phyloP scores from a whole-genome alignment of 2,329 filamentous ascomycete species.

The Trichophyton rubrum region DNA sequence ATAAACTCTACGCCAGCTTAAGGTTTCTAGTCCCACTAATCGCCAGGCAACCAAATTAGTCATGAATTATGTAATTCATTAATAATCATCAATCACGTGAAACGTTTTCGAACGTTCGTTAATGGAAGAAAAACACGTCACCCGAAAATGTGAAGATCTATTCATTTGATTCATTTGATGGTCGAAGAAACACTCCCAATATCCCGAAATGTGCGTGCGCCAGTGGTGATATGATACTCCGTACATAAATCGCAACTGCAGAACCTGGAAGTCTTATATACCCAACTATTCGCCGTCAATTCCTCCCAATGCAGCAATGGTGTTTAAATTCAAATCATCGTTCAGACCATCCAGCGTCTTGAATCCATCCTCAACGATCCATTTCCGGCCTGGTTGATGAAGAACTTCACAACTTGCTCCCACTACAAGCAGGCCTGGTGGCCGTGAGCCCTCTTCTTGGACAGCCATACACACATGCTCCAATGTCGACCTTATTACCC shows the following conservation, averaged over 20 bases:
- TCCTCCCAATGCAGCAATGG: constrained; percentile 4
- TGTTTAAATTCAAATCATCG: constrained; percentile 14
- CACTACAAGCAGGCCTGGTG: constrained; percentile 77
- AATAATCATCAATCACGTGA: neutral
- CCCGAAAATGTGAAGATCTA: too few relatives aligned
- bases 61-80: neutral
- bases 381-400: constrained; percentile 50
- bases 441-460: constrained; percentile 76
- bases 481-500: constrained; percentile 79
- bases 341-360: constrained; percentile 50
- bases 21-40: neutral
- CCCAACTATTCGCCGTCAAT: neutral
- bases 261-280: neutral
- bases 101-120: neutral
- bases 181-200: neutral
- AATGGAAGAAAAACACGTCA: too few relatives aligned
- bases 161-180: neutral
- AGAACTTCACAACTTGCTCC: constrained; percentile 74
- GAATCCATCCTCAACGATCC: constrained; percentile 83
- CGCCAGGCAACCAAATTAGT: neutral
- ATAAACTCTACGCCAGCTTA: neutral
- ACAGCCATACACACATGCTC: constrained; percentile 68
- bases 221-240: neutral
- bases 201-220: neutral
- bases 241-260: neutral